phyloP scores from a whole-genome alignment of 169 alveolate species.

The Cryptosporidium ubiquitum region DNA sequence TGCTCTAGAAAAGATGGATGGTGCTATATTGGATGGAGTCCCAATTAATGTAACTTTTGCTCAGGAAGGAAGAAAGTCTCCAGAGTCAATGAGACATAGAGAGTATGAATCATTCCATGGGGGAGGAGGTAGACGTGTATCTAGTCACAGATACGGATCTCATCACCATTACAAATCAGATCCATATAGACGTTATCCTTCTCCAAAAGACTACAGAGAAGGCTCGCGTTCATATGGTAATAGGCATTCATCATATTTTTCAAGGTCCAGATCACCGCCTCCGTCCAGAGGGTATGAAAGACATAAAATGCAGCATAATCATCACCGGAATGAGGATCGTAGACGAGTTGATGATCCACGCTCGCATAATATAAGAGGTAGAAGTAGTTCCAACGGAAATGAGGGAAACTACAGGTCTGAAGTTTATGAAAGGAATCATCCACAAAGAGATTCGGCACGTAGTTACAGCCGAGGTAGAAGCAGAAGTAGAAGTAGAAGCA shows the following conservation, averaged over 20 bases:
- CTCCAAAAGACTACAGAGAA: slow-evolving; percentile 7
- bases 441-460: neutral
- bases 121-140: neutral
- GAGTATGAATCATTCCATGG: neutral
- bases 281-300: neutral
- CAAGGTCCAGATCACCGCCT: neutral
- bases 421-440: neutral
- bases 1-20: slow-evolving; percentile 86
- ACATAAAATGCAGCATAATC: neutral
- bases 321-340: neutral
- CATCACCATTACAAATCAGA: slow-evolving; percentile 7
- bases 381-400: neutral
- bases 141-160: neutral
- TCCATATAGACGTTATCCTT: slow-evolving; percentile 29
- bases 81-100: slow-evolving; percentile 83
- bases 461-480: slow-evolving; percentile 5
- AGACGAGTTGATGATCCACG: neutral
- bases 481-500: neutral
- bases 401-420: neutral
- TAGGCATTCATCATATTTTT: neutral
- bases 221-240: neutral
- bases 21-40: slow-evolving; percentile 82
- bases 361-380: neutral
- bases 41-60: slow-evolving; percentile 82
- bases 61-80: slow-evolving; percentile 87